Percentiles rank a stretch among this genome's conserved stretches.
Evolutionary conservation across 768 basidiomycete species (phyloP).

Genomic region (Xanthoconium purpureum): DNA sequence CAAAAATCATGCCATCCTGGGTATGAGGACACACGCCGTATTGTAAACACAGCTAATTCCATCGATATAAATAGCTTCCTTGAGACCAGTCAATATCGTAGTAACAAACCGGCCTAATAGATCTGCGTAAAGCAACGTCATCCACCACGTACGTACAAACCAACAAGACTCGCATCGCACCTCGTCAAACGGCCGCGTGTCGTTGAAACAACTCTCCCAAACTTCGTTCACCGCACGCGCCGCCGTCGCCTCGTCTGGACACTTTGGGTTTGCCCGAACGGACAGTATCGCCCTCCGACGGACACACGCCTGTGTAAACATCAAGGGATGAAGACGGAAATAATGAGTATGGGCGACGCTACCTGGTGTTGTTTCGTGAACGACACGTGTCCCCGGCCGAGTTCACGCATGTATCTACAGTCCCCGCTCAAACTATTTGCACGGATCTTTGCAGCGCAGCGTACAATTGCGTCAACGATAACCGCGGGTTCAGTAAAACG

Average conservation of each 20-base stretch:
- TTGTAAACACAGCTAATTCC: not conserved
- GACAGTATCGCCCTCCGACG: slow-evolving; percentile 83
- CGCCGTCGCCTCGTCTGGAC: slow-evolving; percentile 71
- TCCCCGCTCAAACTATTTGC: slow-evolving; percentile 94
- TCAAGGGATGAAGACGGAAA: slow-evolving; percentile 13
- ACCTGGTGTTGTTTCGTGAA: slow-evolving; percentile 97
- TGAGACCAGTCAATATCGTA: not conserved
- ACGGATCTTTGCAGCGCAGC: slow-evolving; percentile 67
- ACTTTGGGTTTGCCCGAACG: slow-evolving; percentile 76
- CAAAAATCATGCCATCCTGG: slow-evolving; percentile 4
- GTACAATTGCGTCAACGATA: not conserved
- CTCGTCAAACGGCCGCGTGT: slow-evolving; percentile 97
- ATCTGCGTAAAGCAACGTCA: slow-evolving; percentile 28
- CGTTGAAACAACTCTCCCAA: slow-evolving; percentile 94
- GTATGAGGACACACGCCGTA: not conserved
- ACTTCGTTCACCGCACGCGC: slow-evolving; percentile 93
- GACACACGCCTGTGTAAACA: slow-evolving; percentile 68
- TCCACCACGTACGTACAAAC: not conserved
- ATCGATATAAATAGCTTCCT: not conserved
- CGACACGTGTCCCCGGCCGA: slow-evolving; percentile 68
- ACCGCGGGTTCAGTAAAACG: not conserved
- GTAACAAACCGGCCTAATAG: slow-evolving; percentile 22
- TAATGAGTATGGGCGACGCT: slow-evolving; percentile 10
- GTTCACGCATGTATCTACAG: slow-evolving; percentile 81
- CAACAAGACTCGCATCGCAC: slow-evolving; percentile 36